Evolutionary conservation across 306 rosid genomes (phyloP).

Genomic region (Carpinus viminea): DNA sequence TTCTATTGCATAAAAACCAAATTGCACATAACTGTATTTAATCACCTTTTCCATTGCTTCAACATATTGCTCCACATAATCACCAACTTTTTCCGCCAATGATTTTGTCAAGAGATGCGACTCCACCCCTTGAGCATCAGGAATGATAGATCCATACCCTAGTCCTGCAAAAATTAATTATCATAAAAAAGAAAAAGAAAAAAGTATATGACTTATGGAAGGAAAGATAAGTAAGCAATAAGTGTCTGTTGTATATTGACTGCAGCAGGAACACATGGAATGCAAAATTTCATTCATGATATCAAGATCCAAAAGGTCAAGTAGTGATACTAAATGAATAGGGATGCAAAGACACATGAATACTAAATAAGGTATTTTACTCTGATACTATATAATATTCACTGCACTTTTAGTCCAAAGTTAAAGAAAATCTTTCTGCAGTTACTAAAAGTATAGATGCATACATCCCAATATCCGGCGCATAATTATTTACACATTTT

Average conservation of each 20-base stretch:
- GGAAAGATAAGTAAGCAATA: neutral
- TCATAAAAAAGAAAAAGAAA: neutral
- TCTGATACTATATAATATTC: neutral
- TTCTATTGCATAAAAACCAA: neutral
- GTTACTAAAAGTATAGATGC: neutral
- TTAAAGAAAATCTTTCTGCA: neutral
- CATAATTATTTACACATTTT: neutral
- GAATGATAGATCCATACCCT: constrained; percentile 78
- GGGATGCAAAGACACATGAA: neutral
- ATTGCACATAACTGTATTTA: constrained; percentile 15
- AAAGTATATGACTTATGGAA: no score
- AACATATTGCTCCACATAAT: constrained; percentile 66
- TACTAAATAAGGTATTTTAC: neutral
- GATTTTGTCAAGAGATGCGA: constrained; percentile 60
- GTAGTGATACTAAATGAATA: neutral
- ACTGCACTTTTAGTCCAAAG: neutral
- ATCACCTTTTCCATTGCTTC: constrained; percentile 96
- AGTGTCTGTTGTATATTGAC: neutral
- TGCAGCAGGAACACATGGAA: no score
- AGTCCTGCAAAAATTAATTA: constrained; percentile 51
- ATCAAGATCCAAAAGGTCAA: neutral
- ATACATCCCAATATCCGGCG: neutral
- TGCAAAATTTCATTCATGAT: no score
- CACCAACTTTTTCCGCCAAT: constrained; percentile 64
- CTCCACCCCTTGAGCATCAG: constrained; percentile 54